Conservation (phyloP, 2,329 filamentous ascomycete genomes). For the Calonectria hongkongensis region DNA sequence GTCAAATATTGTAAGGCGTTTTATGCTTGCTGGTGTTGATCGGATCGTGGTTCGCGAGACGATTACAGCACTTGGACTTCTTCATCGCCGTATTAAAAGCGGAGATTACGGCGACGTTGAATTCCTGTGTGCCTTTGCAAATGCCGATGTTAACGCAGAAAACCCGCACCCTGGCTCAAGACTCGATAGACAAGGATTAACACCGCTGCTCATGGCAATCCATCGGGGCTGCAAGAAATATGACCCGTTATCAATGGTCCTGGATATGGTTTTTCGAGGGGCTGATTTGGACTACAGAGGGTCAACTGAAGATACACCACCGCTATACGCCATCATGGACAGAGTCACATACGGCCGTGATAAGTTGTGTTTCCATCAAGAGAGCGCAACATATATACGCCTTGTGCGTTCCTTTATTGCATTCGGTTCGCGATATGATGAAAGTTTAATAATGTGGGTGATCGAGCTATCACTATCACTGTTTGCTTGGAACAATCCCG, state of each 20-base stretch:
- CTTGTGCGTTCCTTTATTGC: constrained; percentile 2
- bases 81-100: not conserved
- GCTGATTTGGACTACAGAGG: not conserved
- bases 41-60: not conserved
- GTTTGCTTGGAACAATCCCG: not conserved
- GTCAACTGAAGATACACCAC: not conserved
- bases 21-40: not conserved
- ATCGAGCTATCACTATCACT: not conserved
- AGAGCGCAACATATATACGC: not conserved
- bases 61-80: not conserved
- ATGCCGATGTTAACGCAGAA: not conserved
- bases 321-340: not conserved
- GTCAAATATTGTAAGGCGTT: not conserved
- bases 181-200: too few relatives aligned
- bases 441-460: not conserved
- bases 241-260: not conserved
- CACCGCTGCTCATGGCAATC: not conserved
- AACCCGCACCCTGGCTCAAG: too few relatives aligned
- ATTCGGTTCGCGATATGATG: not conserved
- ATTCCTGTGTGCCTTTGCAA: not conserved
- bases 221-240: not conserved
- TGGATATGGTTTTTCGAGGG: not conserved
- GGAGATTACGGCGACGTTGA: not conserved
- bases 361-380: not conserved
- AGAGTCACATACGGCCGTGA: not conserved